Conservation (phyloP, 306 rosid species). For the Rubus parviflorus region DNA sequence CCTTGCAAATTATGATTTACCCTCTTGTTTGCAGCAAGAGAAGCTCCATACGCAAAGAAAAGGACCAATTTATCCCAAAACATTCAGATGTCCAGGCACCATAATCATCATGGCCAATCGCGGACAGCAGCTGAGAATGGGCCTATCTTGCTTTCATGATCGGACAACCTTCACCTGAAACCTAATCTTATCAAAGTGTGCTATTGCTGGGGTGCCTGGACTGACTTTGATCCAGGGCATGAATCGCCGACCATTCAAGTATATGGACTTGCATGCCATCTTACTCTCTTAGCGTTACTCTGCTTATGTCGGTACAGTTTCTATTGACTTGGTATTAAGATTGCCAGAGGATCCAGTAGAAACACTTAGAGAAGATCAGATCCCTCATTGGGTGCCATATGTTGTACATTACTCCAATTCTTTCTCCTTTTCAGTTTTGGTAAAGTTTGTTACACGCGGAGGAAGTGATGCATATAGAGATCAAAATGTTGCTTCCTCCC, state of each 20-base stretch:
- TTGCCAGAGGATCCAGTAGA: constrained; percentile 15
- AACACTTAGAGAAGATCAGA: constrained; percentile 24
- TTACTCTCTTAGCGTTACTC: not conserved
- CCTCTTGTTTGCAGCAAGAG: constrained; percentile 63
- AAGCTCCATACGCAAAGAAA: constrained; percentile 88
- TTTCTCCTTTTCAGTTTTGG: constrained; percentile 17
- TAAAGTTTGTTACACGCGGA: constrained; percentile 24
- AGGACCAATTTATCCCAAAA: constrained; percentile 87
- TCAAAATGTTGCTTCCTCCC: constrained; percentile 13
- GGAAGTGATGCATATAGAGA: constrained; percentile 31
- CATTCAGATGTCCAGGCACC: constrained; percentile 80
- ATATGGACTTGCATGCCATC: not conserved
- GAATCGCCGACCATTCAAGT: not conserved
- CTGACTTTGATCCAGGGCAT: not conserved
- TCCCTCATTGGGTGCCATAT: constrained; percentile 23
- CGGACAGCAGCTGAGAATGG: constrained; percentile 81
- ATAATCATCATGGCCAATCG: constrained; percentile 57
- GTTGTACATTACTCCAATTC: constrained; percentile 48
- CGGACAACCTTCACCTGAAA: not conserved
- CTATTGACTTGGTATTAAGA: not conserved
- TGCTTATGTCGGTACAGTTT: constrained; percentile 1
- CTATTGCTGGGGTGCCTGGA: constrained; percentile 20
- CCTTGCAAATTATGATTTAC: constrained; percentile 20
- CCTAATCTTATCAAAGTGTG: constrained; percentile 16
- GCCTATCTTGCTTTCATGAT: constrained; percentile 72